phyloP scores from a whole-genome alignment of 371 early-diverging fungal species.

The Saksenaea oblongispora region DNA sequence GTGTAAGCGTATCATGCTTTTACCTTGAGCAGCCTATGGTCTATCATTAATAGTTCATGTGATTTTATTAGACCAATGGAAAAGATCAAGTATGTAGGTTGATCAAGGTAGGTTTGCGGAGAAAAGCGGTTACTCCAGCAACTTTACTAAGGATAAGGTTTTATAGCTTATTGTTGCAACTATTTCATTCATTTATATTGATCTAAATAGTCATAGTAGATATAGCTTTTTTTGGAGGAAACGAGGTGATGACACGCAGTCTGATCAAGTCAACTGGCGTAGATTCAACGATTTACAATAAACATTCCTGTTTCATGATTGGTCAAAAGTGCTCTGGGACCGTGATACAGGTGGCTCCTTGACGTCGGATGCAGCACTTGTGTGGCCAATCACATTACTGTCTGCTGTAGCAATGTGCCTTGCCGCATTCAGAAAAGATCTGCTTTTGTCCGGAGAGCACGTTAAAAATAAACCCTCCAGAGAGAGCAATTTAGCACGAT shows the following conservation, averaged over 20 bases:
- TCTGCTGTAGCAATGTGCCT: slow-evolving; percentile 3
- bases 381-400: not conserved
- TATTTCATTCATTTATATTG: not conserved
- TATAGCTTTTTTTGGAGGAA: not conserved
- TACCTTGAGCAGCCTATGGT: too few species aligned
- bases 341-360: slow-evolving; percentile 7
- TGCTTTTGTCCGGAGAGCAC: slow-evolving; percentile 7
- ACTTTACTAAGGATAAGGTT: not conserved
- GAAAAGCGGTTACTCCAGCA: not conserved
- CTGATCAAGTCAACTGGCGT: not conserved
- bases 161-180: not conserved
- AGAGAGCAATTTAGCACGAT: slow-evolving; percentile 1
- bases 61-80: too few species aligned
- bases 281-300: not conserved
- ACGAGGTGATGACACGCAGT: not conserved
- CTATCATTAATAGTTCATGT: too few species aligned
- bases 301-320: not conserved
- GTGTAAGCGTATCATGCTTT: too few species aligned
- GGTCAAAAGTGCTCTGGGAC: slow-evolving; percentile 5
- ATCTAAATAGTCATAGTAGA: not conserved
- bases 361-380: slow-evolving; percentile 1
- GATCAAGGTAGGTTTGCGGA: not conserved
- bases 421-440: slow-evolving; percentile 6
- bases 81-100: not conserved
- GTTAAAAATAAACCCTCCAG: slow-evolving; percentile 4